Conservation (phyloP, 2,329 filamentous ascomycete genomes). For the Ceratocystiopsis sp. region DNA sequence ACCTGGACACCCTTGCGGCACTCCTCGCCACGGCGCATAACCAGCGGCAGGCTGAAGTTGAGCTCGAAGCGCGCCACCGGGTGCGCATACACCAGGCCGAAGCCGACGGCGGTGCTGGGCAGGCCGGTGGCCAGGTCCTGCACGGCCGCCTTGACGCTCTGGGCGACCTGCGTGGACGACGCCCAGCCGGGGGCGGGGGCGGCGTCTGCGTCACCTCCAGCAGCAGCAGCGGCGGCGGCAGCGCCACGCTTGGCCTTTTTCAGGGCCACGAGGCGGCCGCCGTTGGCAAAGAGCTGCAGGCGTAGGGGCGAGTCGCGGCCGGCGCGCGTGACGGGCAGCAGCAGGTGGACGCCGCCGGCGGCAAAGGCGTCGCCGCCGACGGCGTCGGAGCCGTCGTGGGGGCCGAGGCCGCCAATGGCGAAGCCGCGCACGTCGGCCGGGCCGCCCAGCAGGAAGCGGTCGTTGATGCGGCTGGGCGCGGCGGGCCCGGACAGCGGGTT, state of each 20-base stretch:
- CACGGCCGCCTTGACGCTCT: conserved; percentile 43
- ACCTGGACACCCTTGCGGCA: conserved; percentile 82
- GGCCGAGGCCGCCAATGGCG: conserved; percentile 73
- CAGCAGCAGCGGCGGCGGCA: background rate
- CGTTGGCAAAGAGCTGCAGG: conserved; percentile 82
- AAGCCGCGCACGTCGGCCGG: conserved; percentile 93
- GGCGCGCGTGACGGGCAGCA: conserved; percentile 68
- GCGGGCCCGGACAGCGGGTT: conserved; percentile 30
- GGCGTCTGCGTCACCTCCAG: too few species aligned
- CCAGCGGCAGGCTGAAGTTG: conserved; percentile 81
- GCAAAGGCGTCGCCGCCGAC: conserved; percentile 86
- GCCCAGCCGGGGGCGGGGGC: background rate
- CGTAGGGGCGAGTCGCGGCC: conserved; percentile 72
- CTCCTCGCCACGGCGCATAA: conserved; percentile 68
- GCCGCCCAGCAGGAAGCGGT: conserved; percentile 87
- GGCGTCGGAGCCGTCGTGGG: conserved; percentile 69
- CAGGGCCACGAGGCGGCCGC: conserved; percentile 67
- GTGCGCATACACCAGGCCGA: conserved; percentile 89
- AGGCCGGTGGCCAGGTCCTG: conserved; percentile 55
- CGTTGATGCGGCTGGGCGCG: conserved; percentile 65
- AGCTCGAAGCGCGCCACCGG: conserved; percentile 86
- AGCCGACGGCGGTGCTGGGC: conserved; percentile 71
- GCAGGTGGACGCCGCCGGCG: conserved; percentile 70
- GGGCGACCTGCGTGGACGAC: conserved; percentile 25
- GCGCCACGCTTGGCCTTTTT: conserved; percentile 22